A percentile compares a stretch with the other conserved stretches of the same genome.
These are phyloP conservation scores for Solioccasus polychromus DNA, from an alignment of 768 basidiomycete genomes.

Conservation along the genomic window DNA sequence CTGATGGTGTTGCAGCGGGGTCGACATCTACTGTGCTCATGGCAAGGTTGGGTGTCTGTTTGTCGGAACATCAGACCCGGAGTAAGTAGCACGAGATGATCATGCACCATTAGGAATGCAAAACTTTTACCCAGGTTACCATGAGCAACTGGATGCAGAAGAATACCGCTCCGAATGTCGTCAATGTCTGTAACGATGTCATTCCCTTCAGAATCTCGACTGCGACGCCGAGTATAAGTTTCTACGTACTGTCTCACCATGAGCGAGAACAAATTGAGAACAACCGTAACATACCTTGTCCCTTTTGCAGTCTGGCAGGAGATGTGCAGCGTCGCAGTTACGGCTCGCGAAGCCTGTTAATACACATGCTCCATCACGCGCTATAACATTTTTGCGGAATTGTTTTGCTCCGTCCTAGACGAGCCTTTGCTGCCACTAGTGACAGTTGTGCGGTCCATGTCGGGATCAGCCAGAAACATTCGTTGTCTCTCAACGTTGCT, in stretches of 20 bases:
- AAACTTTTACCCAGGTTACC: neutral
- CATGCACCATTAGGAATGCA: constrained; percentile 4
- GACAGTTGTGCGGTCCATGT: neutral
- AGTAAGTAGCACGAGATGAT: neutral
- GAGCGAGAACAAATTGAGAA: neutral
- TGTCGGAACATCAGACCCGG: neutral
- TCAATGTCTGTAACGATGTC: constrained; percentile 1
- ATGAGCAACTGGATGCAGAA: neutral
- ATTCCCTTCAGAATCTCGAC: neutral
- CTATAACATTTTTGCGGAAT: neutral
- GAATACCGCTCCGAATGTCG: neutral
- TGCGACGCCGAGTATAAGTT: neutral
- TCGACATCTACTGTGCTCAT: neutral
- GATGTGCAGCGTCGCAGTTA: constrained; percentile 3
- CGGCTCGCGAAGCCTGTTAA: neutral
- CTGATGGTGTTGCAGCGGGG: neutral
- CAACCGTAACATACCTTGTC: neutral
- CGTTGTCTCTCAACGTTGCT: neutral
- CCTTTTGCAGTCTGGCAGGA: constrained; percentile 5
- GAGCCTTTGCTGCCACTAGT: neutral
- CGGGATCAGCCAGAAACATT: constrained; percentile 4
- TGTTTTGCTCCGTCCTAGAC: neutral
- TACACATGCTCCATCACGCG: neutral
- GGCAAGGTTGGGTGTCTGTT: no score
- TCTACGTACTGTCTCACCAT: constrained; percentile 1